Percentiles rank a stretch among this genome's conserved stretches.
Evolutionary conservation across 805 yeast species (phyloP).

Genomic region (Danielozyma ontarioensis): DNA sequence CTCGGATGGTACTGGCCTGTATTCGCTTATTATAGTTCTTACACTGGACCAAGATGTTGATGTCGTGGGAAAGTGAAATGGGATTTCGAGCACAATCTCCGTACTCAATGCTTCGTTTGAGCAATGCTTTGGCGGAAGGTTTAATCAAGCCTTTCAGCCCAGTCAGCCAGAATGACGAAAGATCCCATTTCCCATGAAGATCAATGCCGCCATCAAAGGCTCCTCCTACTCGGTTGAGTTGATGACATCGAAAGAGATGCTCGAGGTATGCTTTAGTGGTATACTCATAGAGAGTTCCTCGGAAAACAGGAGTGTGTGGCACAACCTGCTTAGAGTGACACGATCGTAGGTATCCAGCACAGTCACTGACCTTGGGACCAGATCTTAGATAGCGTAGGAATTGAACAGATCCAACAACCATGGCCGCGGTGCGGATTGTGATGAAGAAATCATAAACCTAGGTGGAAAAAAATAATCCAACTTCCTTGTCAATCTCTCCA

Average conservation of each 20-base stretch:
- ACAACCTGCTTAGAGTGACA: no score
- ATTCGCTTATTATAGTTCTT: constrained; percentile 43
- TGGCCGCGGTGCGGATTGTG: no score
- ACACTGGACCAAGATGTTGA: constrained; percentile 50
- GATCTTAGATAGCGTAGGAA: no score
- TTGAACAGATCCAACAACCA: no score
- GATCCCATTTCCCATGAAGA: constrained; percentile 48
- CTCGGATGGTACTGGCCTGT: constrained; percentile 45
- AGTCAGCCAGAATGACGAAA: constrained; percentile 11
- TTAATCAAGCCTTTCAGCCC: no score
- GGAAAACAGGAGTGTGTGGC: constrained; percentile 46
- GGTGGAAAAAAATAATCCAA: no score
- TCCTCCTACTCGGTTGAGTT: constrained; percentile 47
- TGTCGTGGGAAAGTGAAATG: constrained; percentile 22
- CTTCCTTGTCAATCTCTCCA: no score
- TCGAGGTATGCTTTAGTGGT: constrained; percentile 36
- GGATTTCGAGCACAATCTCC: constrained; percentile 1
- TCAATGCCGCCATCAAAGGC: constrained; percentile 56
- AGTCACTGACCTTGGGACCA: no score
- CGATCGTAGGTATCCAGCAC: no score
- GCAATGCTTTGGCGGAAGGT: constrained; percentile 7
- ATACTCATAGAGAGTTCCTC: constrained; percentile 54
- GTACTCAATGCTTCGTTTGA: constrained; percentile 14
- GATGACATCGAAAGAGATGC: constrained; percentile 28
- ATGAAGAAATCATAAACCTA: no score